Conservation (phyloP, 768 basidiomycete genomes). For the Arthromyces matolae region DNA sequence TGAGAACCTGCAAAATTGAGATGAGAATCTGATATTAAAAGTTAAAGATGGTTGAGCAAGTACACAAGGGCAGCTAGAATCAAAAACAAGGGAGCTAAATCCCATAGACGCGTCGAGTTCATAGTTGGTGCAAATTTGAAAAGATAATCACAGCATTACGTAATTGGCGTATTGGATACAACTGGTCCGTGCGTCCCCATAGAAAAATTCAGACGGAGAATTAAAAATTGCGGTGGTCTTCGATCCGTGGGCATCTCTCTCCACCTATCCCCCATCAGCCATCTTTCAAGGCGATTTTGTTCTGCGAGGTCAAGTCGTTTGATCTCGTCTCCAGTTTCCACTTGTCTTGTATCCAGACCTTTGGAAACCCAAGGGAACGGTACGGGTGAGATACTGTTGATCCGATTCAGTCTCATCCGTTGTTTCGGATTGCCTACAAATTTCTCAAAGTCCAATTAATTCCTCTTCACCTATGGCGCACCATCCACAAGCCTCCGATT, state of each 20-base stretch:
- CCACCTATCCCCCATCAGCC: slow-evolving; percentile 1
- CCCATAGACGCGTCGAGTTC: slow-evolving; percentile 22
- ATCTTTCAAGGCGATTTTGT: neutral
- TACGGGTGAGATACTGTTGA: slow-evolving; percentile 35
- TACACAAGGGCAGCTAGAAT: slow-evolving; percentile 47
- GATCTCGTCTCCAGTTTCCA: neutral
- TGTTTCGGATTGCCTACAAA: slow-evolving; percentile 36
- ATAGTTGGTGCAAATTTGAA: neutral
- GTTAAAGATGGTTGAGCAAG: neutral
- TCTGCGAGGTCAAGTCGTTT: too few relatives aligned
- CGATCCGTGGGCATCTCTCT: slow-evolving; percentile 11
- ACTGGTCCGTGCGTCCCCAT: slow-evolving; percentile 17
- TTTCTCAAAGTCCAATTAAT: slow-evolving; percentile 23
- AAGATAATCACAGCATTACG: neutral
- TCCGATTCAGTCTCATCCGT: slow-evolving; percentile 34
- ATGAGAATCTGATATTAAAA: too few relatives aligned
- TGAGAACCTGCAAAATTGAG: slow-evolving; percentile 33
- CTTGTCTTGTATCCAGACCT: slow-evolving; percentile 21
- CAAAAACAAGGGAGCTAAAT: slow-evolving; percentile 40
- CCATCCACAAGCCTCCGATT: slow-evolving; percentile 26
- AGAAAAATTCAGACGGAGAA: slow-evolving; percentile 22
- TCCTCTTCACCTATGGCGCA: slow-evolving; percentile 30
- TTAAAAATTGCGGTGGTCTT: slow-evolving; percentile 17
- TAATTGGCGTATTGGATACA: neutral
- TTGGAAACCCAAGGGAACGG: slow-evolving; percentile 24